Percentiles rank a stretch among this genome's conserved stretches.
Evolutionary conservation across 139 green algal genomes (phyloP).

Genomic region (Chlamydomonas incerta): DNA sequence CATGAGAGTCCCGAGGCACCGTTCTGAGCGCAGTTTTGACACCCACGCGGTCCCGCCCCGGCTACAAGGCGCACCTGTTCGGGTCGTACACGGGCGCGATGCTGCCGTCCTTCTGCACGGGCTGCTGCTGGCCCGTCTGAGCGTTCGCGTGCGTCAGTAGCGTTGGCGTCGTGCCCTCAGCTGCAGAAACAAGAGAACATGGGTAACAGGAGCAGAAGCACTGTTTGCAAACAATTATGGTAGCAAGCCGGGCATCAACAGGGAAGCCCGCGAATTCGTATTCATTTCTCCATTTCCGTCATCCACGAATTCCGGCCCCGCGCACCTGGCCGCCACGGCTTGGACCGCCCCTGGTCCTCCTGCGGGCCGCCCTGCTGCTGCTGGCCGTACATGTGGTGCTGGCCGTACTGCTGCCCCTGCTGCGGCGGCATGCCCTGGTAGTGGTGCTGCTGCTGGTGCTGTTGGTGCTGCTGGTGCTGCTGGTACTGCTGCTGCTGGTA

Average conservation of each 20-base stretch:
- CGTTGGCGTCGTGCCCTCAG: slow-evolving; percentile 41
- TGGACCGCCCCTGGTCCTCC: not conserved
- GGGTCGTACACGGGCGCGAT: slow-evolving; percentile 22
- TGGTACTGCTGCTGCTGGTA: not conserved
- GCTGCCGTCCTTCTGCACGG: not conserved
- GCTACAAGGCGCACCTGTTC: slow-evolving; percentile 29
- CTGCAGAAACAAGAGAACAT: not conserved
- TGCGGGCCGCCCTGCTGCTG: not conserved
- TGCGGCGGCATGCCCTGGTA: not conserved
- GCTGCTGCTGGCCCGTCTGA: not conserved
- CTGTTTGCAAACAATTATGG: too few species aligned
- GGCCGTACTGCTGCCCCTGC: not conserved
- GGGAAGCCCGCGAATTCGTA: too few species aligned
- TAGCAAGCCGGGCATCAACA: too few species aligned
- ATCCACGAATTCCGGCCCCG: too few species aligned
- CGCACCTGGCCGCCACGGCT: slow-evolving; percentile 44
- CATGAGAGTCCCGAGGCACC: too few species aligned
- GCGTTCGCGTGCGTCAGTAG: slow-evolving; percentile 43
- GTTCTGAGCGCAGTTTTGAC: too few species aligned
- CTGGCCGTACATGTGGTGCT: not conserved
- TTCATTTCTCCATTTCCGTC: too few species aligned
- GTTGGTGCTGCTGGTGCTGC: slow-evolving; percentile 7
- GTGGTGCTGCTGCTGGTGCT: not conserved
- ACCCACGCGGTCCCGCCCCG: too few species aligned
- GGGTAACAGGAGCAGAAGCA: too few species aligned